These are phyloP conservation scores for Iris pallida DNA, from an alignment of 116 monocot genomes.

Conservation along the genomic window DNA sequence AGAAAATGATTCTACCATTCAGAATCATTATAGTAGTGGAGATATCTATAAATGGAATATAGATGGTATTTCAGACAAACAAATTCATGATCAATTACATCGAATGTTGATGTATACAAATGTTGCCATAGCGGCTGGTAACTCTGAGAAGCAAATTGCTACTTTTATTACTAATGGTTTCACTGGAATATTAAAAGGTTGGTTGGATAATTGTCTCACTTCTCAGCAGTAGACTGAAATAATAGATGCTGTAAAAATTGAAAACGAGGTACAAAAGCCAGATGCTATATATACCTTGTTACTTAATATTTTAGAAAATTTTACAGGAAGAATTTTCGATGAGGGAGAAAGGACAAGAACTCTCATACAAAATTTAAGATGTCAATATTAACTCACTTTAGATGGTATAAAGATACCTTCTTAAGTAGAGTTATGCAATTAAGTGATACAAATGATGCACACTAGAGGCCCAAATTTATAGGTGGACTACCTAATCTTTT, in stretches of 20 bases:
- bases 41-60: too few relatives aligned
- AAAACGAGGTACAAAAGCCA: neutral
- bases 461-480: neutral
- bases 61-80: too few relatives aligned
- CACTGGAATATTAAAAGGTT: too few relatives aligned
- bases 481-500: neutral
- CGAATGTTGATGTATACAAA: too few relatives aligned
- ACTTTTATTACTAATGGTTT: too few relatives aligned
- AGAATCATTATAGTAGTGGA: too few relatives aligned
- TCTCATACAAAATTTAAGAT: neutral
- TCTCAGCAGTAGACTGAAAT: too few relatives aligned
- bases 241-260: neutral
- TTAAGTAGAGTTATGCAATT: neutral
- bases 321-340: neutral
- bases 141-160: too few relatives aligned
- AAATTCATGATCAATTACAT: too few relatives aligned
- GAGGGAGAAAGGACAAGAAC: neutral
- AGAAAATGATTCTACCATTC: too few relatives aligned
- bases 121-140: too few relatives aligned
- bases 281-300: neutral
- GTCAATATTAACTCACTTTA: slow-evolving; percentile 5
- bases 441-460: neutral
- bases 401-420: slow-evolving; percentile 3
- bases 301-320: neutral
- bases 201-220: too few relatives aligned